Conservation (phyloP, 2,329 filamentous ascomycete genomes). For the Trichoderma pleuroti region DNA sequence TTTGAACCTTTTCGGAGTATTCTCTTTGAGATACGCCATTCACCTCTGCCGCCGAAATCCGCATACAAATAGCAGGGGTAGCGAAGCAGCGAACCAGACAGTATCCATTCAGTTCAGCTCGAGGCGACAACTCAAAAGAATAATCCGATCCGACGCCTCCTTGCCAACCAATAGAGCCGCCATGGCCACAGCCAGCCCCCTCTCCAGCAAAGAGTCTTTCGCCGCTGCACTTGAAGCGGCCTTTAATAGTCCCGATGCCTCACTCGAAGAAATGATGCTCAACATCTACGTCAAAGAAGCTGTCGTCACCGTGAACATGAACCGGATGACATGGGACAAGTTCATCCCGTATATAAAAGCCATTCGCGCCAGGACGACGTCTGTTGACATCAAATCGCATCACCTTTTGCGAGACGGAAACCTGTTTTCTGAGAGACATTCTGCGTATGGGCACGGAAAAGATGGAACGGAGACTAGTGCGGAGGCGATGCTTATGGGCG, state of each 20-base stretch:
- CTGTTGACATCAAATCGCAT: background rate
- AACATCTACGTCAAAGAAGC: background rate
- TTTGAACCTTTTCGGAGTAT: background rate
- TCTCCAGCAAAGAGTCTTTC: background rate
- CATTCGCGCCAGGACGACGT: background rate
- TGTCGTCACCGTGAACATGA: background rate
- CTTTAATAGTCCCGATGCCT: background rate
- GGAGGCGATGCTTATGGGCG: background rate
- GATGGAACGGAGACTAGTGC: background rate
- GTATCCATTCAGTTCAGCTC: background rate
- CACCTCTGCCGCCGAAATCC: rapidly evolving
- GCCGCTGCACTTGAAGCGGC: background rate
- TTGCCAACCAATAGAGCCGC: background rate
- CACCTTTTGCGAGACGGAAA: constrained; percentile 2
- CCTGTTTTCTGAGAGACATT: constrained; percentile 10
- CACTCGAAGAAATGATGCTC: background rate
- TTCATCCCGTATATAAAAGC: background rate
- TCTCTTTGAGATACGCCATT: background rate
- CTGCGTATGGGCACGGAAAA: background rate
- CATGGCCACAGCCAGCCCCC: background rate
- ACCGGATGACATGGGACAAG: background rate
- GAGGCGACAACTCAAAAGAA: background rate
- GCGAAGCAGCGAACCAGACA: background rate
- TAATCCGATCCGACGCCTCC: background rate
- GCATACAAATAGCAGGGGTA: background rate